Evolutionary conservation across 192 early-diverging fungal species (phyloP), one percentile per base, ranked within the genome.

Genomic region (Podila verticillata): DNA sequence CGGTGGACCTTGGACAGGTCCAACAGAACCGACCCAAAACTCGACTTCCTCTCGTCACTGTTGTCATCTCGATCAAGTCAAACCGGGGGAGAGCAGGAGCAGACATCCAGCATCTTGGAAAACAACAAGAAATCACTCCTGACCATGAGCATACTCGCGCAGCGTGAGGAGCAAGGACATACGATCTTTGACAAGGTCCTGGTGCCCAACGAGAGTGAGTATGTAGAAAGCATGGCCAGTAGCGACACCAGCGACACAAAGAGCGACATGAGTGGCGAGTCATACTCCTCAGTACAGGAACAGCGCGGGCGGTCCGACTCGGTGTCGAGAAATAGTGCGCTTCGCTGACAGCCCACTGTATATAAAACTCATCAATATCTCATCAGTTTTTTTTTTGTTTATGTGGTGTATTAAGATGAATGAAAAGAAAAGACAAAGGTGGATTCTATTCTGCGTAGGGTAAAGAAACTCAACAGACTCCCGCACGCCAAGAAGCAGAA

Each of bases 1-100:
- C 67, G 68, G 10, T 78, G 74, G 74, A 78, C 68, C 8, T 29
- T 78, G 28, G 74, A 78, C 39, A 65, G 59, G 20, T 54, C 63
- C 20, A 70, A 78, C 31, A 58, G 58, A 26, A 34, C 58, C 0
- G 74, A 78, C 15, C 58, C 74, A 20, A 60, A 65, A 35, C 64
- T 78, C 8, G 63, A 70, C 9, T 78, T 78, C 51, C 26, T 65
- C 15, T 26, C 39, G 10, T 44, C 28, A 13, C 1, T 60, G 58
- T 31, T 60, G 26, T 17, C 22, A 60, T 19, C 30, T 10, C 3
- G 15, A 7, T 30, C 58, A 60, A 60, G 17, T 26, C 22, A 19
- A 34, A 32, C 58, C 17, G 26, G 5, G 0, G 58, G 28, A 60
- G 26, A 19, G 29, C 58, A 31, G 10, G 58, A 44, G 39, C 39